phyloP scores from a whole-genome alignment of 768 basidiomycete genomes.

The Boletus subcaerulescens region DNA sequence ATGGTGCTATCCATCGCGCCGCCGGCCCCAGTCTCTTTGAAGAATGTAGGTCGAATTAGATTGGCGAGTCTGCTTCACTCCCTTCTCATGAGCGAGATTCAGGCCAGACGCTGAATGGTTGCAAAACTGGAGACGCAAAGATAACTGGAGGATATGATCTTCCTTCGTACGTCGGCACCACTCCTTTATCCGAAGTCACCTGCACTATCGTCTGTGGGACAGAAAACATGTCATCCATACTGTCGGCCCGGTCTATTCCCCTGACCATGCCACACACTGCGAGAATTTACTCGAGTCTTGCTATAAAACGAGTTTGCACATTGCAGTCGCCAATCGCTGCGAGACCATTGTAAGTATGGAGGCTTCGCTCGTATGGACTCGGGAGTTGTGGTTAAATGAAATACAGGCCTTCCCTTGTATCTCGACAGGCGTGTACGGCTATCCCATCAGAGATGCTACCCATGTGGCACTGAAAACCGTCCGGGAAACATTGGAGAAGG shows the following conservation, averaged over 20 bases:
- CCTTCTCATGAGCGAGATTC: slow-evolving; percentile 39
- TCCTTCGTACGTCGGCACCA: slow-evolving; percentile 57
- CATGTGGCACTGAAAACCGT: slow-evolving; percentile 61
- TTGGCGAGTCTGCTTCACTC: background rate
- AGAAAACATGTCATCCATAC: slow-evolving; percentile 77
- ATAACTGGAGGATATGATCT: slow-evolving; percentile 76
- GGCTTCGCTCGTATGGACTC: background rate
- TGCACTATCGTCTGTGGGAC: background rate
- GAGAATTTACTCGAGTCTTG: slow-evolving; percentile 62
- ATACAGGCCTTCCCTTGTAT: slow-evolving; percentile 75
- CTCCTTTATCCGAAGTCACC: background rate
- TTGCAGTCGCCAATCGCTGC: slow-evolving; percentile 58
- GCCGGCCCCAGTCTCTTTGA: slow-evolving; percentile 62
- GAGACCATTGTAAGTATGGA: slow-evolving; percentile 55
- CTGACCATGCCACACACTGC: slow-evolving; percentile 38
- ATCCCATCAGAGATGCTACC: slow-evolving; percentile 72
- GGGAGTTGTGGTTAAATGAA: background rate
- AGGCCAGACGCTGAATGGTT: slow-evolving; percentile 68
- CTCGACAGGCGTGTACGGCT: slow-evolving; percentile 77
- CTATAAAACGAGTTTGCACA: slow-evolving; percentile 59
- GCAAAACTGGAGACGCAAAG: slow-evolving; percentile 70
- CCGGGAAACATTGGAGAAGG: slow-evolving; percentile 55
- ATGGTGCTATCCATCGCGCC: slow-evolving; percentile 77
- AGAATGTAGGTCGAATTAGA: slow-evolving; percentile 55
- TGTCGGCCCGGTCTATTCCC: slow-evolving; percentile 68